Conservation (phyloP, 345 rosid species). For the Citrus inodora region DNA sequence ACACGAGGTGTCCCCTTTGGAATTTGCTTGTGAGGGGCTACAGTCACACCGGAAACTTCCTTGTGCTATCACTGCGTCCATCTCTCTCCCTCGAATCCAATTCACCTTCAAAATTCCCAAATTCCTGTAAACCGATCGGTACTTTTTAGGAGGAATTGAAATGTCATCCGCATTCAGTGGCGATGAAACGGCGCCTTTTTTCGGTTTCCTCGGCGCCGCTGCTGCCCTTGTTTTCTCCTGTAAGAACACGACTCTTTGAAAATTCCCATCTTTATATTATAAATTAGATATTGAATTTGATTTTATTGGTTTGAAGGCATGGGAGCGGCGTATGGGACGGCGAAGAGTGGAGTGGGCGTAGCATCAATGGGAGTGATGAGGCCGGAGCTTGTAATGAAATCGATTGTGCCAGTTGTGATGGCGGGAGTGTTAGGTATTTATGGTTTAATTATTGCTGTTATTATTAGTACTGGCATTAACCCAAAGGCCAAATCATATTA, state of each 20-base stretch:
- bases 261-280: not conserved
- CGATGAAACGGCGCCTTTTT: conserved; percentile 44
- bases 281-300: not conserved
- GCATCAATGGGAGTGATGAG: conserved; percentile 93
- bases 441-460: conserved; percentile 77
- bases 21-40: not conserved
- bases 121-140: not conserved
- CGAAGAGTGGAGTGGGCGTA: conserved; percentile 83
- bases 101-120: not conserved
- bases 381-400: conserved; percentile 86
- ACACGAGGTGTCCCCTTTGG: not conserved
- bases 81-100: not conserved
- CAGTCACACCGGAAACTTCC: not conserved
- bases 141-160: not conserved
- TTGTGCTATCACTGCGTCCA: not conserved
- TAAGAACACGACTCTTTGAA: not conserved
- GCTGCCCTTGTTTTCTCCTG: conserved; percentile 44
- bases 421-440: conserved; percentile 85
- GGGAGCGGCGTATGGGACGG: conserved; percentile 87
- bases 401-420: conserved; percentile 87
- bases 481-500: conserved; percentile 80
- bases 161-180: conserved; percentile 39
- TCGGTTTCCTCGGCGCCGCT: conserved; percentile 50
- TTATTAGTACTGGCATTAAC: conserved; percentile 80
- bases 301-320: conserved; percentile 34